Evolutionary conservation across 805 yeast species (phyloP).

Genomic region (Starmera pachycereana): DNA sequence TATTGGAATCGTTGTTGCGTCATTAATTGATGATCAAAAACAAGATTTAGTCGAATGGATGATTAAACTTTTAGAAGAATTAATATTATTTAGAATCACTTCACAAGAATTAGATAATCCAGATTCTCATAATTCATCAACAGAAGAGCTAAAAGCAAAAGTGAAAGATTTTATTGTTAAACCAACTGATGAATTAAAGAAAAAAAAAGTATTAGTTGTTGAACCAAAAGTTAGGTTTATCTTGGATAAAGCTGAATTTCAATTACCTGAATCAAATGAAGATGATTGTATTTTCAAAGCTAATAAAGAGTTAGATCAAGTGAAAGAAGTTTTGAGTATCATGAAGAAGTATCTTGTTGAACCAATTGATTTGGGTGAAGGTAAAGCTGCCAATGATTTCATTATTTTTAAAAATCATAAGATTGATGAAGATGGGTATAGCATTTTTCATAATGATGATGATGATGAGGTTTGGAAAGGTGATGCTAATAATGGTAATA

Average conservation of each 20-base stretch:
- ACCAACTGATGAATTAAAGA: slow-evolving; percentile 10
- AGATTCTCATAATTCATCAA: neutral
- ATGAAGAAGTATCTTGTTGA: slow-evolving; percentile 32
- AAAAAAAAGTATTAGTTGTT: slow-evolving; percentile 24
- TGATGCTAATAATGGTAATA: slow-evolving; percentile 27
- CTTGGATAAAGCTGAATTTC: slow-evolving; percentile 35
- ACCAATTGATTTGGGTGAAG: slow-evolving; percentile 26
- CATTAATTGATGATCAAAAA: slow-evolving; percentile 35
- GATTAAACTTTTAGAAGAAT: slow-evolving; percentile 24
- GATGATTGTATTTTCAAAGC: slow-evolving; percentile 31
- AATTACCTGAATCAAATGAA: slow-evolving; percentile 28
- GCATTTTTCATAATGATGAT: slow-evolving; percentile 28
- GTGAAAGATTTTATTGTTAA: slow-evolving; percentile 10
- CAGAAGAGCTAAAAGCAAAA: slow-evolving; percentile 1
- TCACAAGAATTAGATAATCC: slow-evolving; percentile 7
- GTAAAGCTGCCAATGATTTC: slow-evolving; percentile 24
- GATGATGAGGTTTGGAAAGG: slow-evolving; percentile 17
- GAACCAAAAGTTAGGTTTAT: slow-evolving; percentile 42
- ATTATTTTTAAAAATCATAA: slow-evolving; percentile 9
- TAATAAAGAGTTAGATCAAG: slow-evolving; percentile 18
- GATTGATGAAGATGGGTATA: slow-evolving; percentile 21
- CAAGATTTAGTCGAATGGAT: slow-evolving; percentile 34
- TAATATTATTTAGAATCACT: slow-evolving; percentile 18
- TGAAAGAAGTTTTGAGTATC: slow-evolving; percentile 26
- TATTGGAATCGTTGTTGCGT: slow-evolving; percentile 39